Evolutionary conservation across 2,329 filamentous ascomycete species (phyloP), one percentile per base, ranked within the genome.

Genomic region (Scopulariopsis brevicaulis): DNA sequence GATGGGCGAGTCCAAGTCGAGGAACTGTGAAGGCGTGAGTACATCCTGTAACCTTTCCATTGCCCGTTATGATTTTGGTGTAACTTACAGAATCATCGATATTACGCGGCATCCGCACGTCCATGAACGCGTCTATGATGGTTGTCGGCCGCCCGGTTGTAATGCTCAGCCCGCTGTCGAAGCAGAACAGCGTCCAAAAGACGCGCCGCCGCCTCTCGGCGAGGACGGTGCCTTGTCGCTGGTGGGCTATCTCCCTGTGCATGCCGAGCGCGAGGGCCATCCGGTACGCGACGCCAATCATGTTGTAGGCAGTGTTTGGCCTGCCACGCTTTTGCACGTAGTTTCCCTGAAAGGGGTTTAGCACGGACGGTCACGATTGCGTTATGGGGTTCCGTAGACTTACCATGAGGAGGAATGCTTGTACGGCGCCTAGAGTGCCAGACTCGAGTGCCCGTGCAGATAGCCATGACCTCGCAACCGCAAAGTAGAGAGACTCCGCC

Each of bases 301-400:
- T 77, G 61, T 78, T 79, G 64, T 78, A 79, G 0, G 75, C 75
- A 0, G 77, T 78, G 61, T 80, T 80, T 4, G 77, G 76, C 15
- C 76, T 69, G 58, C 80, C 73, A 28, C 73, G 68, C 61, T 79
- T 79, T 59, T 80, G 78, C 4, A 78, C 68, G 62, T 79, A 79
- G 54, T 78, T 78, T 0, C 71, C 72, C 55, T 40, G 37, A 11
- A 15, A 40, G 37, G 37, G 4, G 37, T 11, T 40, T 40, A 40
- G 37, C 37, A 40, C 14, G 37, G 37, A 12, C 37, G 12, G 4
- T 40, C 12, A 40, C 18, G 37, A 14, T 7, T 40, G 37, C 18
- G 12, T 11, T 12, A 40, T 18, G 12, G 4, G 18, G 37, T 18
- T 40, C 18, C 12, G 37, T 12, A 40, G 37, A 40, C 37, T 40